Evolutionary conservation across 2,329 filamentous ascomycete species (phyloP), one percentile per base, ranked within the genome.

Genomic region (Botrytis medusae): DNA sequence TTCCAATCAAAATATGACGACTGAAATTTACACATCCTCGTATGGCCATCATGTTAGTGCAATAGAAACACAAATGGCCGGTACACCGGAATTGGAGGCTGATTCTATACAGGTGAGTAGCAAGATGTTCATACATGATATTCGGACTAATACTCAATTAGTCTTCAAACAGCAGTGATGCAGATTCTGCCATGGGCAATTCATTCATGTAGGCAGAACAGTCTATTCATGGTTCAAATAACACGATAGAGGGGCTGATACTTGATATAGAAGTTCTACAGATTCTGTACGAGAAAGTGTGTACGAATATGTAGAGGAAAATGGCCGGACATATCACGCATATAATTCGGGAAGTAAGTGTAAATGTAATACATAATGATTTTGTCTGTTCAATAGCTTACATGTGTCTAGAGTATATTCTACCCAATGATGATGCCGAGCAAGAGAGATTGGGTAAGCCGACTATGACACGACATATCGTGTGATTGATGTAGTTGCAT

Each of bases 271-370:
- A 32, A 71, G 44, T n/a, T 72, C 62, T 62, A 77, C 76, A 5
- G 64, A 46, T 5, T 75, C 75, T 18, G 40, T 77, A 22, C 42
- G 64, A 65, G 82, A 81, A 2, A 84, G 82, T 69, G 80, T 84
- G 42, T 76, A 80, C 54, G 75, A 79, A 9, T 82, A 82, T 75
- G 81, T 82, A 8, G 77, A 80, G 16, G 83, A 84, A 69, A 79
- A 78, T 75, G 77, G 77, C 22, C 70, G 77, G 46, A 77, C 75
- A 40, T 79, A 79, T 70, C 76, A 79, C 73, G 63, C 73, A 14
- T 77, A 77, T 42, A 77, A 76, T 32, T 57, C 76, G 63, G 75
- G 74, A 51, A 76, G 76, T 77, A 40, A 57, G 75, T 72, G 14
- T 18, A 22, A 25, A n/a, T 8, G 9, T 10, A 40, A 5, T 25